Evolutionary conservation across 352 stramenopile genomes (phyloP).

Genomic region (Pelagophyceae sp.): DNA sequence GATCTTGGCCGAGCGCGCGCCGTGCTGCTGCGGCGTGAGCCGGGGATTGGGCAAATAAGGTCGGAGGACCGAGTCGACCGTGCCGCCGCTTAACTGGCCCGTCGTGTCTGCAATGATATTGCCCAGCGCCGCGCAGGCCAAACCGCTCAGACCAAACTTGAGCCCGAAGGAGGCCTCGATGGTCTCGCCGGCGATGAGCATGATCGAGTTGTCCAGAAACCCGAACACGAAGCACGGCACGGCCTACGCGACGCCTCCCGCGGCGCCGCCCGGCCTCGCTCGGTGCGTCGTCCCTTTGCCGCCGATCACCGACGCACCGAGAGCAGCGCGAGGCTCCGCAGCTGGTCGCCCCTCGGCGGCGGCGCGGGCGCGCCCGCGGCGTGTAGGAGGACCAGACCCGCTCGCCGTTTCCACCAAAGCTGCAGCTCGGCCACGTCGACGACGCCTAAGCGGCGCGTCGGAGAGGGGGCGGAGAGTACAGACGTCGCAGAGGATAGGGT

Average conservation of each 20-base stretch:
- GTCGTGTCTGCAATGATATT: slow-evolving; percentile 18
- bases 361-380: not conserved
- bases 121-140: slow-evolving; percentile 16
- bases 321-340: not conserved
- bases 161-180: slow-evolving; percentile 1
- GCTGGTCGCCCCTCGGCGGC: not conserved
- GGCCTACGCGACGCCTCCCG: too few relatives aligned
- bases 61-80: not conserved
- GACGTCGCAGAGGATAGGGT: too few relatives aligned
- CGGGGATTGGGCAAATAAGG: not conserved
- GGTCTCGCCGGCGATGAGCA: not conserved
- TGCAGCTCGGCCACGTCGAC: not conserved
- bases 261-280: too few relatives aligned
- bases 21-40: not conserved
- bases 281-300: too few relatives aligned
- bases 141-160: not conserved
- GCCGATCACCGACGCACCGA: too few relatives aligned
- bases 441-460: too few relatives aligned
- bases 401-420: not conserved
- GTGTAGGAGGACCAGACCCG: not conserved
- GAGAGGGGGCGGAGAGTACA: too few relatives aligned
- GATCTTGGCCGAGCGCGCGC: not conserved
- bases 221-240: slow-evolving; percentile 13
- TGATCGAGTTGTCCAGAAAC: slow-evolving; percentile 20
- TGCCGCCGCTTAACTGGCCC: slow-evolving; percentile 10